Conservation (phyloP, 192 early-diverging fungal species). For the Coemansia sp. region DNA sequence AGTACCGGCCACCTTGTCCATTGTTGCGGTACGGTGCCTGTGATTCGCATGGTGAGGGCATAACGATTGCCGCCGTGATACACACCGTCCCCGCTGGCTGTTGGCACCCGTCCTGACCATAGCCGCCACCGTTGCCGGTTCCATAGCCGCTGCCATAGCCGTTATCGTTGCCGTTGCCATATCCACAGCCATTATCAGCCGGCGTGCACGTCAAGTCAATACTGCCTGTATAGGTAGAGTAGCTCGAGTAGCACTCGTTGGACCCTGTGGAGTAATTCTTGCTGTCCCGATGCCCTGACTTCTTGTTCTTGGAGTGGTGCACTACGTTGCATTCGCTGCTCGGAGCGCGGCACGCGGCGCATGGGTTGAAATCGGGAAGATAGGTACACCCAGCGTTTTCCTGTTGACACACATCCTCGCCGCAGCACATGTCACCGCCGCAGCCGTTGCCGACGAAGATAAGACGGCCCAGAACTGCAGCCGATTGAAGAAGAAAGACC, state of each 20-base stretch:
- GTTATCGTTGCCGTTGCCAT: no score
- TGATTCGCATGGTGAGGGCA: neutral
- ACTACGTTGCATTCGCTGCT: neutral
- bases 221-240: neutral
- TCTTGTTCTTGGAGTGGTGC: neutral
- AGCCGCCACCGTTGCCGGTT: neutral
- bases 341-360: neutral
- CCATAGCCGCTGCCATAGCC: no score
- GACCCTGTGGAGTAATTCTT: neutral
- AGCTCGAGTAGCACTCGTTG: neutral
- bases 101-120: neutral
- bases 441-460: constrained; percentile 18
- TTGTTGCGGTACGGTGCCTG: neutral
- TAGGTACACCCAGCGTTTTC: neutral
- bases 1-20: neutral
- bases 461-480: neutral
- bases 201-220: no score
- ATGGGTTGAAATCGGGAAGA: neutral
- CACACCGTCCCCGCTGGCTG: neutral
- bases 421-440: neutral
- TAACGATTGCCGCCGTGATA: neutral
- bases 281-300: neutral
- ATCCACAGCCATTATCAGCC: no score
- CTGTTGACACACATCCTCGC: neutral
- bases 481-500: constrained; percentile 5